Percentiles rank a stretch among this genome's conserved stretches.
Conservation (phyloP, 257 asterid species). For the Solanum sejunctum region DNA sequence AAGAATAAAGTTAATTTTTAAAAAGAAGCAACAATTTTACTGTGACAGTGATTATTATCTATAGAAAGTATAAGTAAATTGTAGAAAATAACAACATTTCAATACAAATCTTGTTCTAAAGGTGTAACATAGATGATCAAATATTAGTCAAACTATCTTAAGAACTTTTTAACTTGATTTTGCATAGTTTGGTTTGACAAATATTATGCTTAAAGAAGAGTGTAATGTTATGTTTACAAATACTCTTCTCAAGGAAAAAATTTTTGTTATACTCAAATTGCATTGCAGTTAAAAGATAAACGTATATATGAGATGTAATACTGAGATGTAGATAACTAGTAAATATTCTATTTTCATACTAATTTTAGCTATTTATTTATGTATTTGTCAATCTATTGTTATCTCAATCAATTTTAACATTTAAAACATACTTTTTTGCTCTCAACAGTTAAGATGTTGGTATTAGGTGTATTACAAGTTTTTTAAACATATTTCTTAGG, state of each 20-base stretch:
- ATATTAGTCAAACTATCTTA: not conserved
- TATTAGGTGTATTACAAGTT: not conserved
- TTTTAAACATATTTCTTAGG: not conserved
- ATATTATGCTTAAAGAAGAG: not conserved
- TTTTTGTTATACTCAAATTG: too few species aligned
- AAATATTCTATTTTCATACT: constrained; percentile 14
- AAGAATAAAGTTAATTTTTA: too few species aligned
- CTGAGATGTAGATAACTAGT: constrained; percentile 90
- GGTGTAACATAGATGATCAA: too few species aligned
- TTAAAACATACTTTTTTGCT: not conserved
- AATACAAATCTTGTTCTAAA: too few species aligned
- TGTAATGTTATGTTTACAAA: fast-evolving
- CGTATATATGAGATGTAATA: constrained; percentile 71
- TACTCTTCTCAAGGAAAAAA: too few species aligned
- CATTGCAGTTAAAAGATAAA: too few species aligned
- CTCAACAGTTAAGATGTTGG: not conserved
- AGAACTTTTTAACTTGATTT: not conserved
- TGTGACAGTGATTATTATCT: too few species aligned
- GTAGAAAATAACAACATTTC: too few species aligned
- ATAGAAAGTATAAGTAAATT: too few species aligned
- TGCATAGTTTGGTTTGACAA: not conserved
- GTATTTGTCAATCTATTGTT: too few species aligned
- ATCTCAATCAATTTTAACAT: not conserved
- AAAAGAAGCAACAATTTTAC: too few species aligned
- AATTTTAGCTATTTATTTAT: not conserved